Evolutionary conservation across 345 rosid species (phyloP).

Genomic region (Brassica nigra): DNA sequence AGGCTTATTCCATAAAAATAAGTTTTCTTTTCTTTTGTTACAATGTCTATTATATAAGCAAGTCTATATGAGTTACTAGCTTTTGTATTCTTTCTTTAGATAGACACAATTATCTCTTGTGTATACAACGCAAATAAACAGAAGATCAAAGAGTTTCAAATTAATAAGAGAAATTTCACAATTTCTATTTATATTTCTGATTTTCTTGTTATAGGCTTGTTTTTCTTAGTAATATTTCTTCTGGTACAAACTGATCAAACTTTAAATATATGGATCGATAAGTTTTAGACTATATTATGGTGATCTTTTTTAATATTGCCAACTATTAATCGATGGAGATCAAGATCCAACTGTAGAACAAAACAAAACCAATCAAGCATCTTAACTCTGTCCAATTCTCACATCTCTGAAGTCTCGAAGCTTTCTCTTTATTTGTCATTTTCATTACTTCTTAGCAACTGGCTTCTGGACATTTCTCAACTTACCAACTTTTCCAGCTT

Average conservation of each 20-base stretch:
- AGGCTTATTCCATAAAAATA: slow-evolving; percentile 30
- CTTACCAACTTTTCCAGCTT: slow-evolving; percentile 24
- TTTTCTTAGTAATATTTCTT: background rate
- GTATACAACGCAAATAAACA: background rate
- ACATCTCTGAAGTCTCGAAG: background rate
- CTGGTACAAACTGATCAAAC: background rate
- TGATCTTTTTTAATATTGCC: background rate
- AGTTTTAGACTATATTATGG: background rate
- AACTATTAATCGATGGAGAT: background rate
- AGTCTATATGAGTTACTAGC: background rate
- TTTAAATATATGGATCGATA: background rate
- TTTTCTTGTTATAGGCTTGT: background rate
- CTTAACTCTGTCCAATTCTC: background rate
- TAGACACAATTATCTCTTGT: background rate
- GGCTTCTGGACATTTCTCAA: slow-evolving; percentile 22
- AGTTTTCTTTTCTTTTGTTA: background rate
- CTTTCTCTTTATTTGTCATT: background rate
- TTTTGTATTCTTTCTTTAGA: slow-evolving; percentile 17
- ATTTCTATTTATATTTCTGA: background rate
- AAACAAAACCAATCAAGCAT: background rate
- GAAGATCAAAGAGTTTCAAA: background rate
- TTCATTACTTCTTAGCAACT: slow-evolving; percentile 23
- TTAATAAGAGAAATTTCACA: slow-evolving; percentile 1
- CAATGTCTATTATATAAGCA: background rate
- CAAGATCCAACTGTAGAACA: background rate